Conservation (phyloP, 257 asterid genomes). For the Ocimum tenuiflorum region DNA sequence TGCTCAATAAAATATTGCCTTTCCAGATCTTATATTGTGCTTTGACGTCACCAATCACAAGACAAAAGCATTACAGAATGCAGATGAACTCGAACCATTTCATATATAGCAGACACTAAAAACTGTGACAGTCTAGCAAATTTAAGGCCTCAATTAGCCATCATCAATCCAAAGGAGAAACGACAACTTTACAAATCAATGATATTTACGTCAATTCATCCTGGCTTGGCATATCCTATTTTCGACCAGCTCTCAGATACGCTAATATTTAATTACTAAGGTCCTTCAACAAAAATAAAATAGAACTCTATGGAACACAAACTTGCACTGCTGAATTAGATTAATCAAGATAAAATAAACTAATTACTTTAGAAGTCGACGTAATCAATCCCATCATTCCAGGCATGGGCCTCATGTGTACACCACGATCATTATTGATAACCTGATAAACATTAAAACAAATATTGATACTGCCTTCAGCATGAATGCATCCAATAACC, state of each 20-base stretch:
- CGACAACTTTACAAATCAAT: neutral
- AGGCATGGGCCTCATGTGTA: constrained; percentile 88
- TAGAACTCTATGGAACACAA: neutral
- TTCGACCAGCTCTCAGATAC: neutral
- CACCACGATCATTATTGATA: constrained; percentile 83
- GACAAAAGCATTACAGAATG: neutral
- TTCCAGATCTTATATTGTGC: neutral
- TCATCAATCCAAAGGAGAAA: neutral
- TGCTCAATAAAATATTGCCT: neutral
- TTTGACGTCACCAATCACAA: neutral
- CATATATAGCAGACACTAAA: neutral
- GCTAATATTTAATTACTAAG: neutral
- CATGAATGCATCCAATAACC: neutral
- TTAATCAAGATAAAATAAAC: neutral
- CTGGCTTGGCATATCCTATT: neutral
- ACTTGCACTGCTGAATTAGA: neutral
- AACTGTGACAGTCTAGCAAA: neutral
- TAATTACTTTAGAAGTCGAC: constrained; percentile 61
- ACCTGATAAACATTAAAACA: constrained; percentile 44
- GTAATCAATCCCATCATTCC: constrained; percentile 74
- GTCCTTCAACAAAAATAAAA: neutral
- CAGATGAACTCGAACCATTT: neutral
- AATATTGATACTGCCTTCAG: neutral
- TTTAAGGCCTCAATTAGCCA: neutral
- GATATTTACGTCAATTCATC: neutral